These are phyloP conservation scores for Hamigera avellanea DNA, from an alignment of 495 filamentous ascomycete genomes.

Conservation along the genomic window DNA sequence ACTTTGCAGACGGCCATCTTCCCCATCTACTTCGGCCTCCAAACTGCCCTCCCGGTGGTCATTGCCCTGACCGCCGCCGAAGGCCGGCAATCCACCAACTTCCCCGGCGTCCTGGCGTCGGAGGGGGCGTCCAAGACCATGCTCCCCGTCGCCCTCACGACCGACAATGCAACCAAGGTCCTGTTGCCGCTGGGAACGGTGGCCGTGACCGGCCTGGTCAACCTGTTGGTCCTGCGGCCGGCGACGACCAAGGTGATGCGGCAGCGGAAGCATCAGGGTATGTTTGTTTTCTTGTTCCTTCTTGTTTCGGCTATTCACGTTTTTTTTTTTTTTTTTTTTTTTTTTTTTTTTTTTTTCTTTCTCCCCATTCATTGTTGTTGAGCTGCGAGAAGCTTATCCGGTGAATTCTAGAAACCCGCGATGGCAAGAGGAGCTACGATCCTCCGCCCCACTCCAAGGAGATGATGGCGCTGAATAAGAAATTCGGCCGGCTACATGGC, in stretches of 20 bases:
- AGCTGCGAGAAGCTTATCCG: constrained; percentile 1
- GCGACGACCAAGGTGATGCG: constrained; percentile 59
- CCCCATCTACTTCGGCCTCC: constrained; percentile 76
- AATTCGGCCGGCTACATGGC: constrained; percentile 70
- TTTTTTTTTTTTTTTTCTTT: background rate
- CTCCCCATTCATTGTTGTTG: no score
- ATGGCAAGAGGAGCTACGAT: constrained; percentile 78
- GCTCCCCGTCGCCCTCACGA: constrained; percentile 45
- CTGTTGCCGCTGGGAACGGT: constrained; percentile 55
- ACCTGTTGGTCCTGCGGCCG: constrained; percentile 58
- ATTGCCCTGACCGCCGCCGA: constrained; percentile 73
- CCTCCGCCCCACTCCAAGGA: constrained; percentile 60
- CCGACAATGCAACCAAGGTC: constrained; percentile 43
- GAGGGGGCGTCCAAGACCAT: constrained; percentile 47
- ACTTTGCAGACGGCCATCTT: constrained; percentile 68
- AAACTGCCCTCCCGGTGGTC: constrained; percentile 58
- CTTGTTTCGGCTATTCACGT: background rate
- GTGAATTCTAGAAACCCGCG: constrained; percentile 57
- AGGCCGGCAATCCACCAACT: constrained; percentile 21
- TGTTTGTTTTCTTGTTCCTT: constrained; percentile 7
- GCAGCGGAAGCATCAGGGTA: constrained; percentile 66
- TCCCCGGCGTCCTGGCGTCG: constrained; percentile 43
- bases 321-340: no score
- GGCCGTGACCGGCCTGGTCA: constrained; percentile 51
- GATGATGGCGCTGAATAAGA: constrained; percentile 72